Evolutionary conservation across 805 yeast species (phyloP).

Genomic region (Nematodospora valgi): DNA sequence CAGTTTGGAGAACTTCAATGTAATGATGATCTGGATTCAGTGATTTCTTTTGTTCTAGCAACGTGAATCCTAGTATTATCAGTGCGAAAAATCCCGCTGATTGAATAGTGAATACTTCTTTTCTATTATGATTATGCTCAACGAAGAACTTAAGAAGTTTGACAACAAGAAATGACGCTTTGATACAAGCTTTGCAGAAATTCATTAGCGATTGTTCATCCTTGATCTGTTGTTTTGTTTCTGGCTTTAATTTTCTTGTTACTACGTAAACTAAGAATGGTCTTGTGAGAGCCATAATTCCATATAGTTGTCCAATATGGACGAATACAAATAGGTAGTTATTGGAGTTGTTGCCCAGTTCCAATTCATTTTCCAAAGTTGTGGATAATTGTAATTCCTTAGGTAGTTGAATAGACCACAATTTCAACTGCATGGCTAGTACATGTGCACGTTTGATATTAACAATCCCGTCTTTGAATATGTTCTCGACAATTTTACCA

Average conservation of each 20-base stretch:
- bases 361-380: slow-evolving; percentile 14
- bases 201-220: slow-evolving; percentile 12
- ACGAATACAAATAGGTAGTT: slow-evolving; percentile 24
- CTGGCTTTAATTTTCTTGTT: slow-evolving; percentile 9
- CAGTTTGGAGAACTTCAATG: slow-evolving; percentile 4
- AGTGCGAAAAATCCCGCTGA: slow-evolving; percentile 6
- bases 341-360: slow-evolving; percentile 10
- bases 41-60: slow-evolving; percentile 5
- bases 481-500: slow-evolving; percentile 25
- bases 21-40: slow-evolving; percentile 5
- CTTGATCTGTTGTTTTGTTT: slow-evolving; percentile 13
- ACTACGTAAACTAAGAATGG: slow-evolving; percentile 37
- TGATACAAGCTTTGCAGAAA: slow-evolving; percentile 35
- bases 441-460: slow-evolving; percentile 24
- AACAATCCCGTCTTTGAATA: slow-evolving; percentile 28
- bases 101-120: slow-evolving; percentile 27
- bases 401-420: slow-evolving; percentile 27
- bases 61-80: slow-evolving; percentile 5
- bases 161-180: slow-evolving; percentile 32
- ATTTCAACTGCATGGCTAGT: slow-evolving; percentile 28
- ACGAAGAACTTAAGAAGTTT: slow-evolving; percentile 24
- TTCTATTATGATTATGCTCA: slow-evolving; percentile 26
- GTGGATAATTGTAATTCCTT: slow-evolving; percentile 20
- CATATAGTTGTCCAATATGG: slow-evolving; percentile 32
- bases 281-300: slow-evolving; percentile 30